A percentile compares a stretch with the other conserved stretches of the same genome.
phyloP scores from a whole-genome alignment of 1,284 basidiomycete species.

The Tetrapyrgos nigripes region DNA sequence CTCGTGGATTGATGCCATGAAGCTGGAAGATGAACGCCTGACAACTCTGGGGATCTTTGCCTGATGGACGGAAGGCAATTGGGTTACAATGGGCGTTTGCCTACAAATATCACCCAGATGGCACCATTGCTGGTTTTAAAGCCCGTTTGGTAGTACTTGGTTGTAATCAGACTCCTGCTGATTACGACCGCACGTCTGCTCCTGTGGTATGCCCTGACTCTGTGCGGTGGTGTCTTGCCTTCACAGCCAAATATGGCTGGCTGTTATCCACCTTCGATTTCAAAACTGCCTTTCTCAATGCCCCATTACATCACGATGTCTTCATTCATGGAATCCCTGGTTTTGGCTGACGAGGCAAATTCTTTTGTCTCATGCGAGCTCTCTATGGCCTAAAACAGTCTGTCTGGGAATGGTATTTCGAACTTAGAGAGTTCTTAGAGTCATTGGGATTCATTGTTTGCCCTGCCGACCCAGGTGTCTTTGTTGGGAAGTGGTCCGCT shows the following conservation, averaged over 20 bases:
- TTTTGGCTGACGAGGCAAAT: constrained; percentile 9
- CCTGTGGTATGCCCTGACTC: constrained; percentile 36
- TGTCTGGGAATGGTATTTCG: constrained; percentile 28
- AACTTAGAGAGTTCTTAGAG: constrained; percentile 20
- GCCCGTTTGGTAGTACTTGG: constrained; percentile 41
- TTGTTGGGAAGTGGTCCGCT: too few relatives aligned
- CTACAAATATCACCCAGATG: constrained; percentile 32
- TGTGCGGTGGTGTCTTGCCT: constrained; percentile 36
- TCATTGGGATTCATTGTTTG: neutral
- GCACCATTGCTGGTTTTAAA: constrained; percentile 32
- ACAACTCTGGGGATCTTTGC: neutral
- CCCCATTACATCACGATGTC: constrained; percentile 32
- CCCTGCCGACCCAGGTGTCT: too few relatives aligned
- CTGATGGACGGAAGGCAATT: neutral
- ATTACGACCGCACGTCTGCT: constrained; percentile 42
- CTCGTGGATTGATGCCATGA: neutral
- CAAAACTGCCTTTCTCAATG: constrained; percentile 42
- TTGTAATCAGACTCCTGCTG: constrained; percentile 35
- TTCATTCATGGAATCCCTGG: constrained; percentile 40
- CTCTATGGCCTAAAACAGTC: constrained; percentile 40
- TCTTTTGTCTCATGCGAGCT: neutral
- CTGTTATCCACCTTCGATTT: constrained; percentile 35
- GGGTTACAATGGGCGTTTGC: constrained; percentile 32
- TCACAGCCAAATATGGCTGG: constrained; percentile 30
- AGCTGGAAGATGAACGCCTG: neutral